A percentile compares a stretch with the other conserved stretches of the same genome.
phyloP scores from a whole-genome alignment of 805 yeast genomes.

The Blastobotrys americana region DNA sequence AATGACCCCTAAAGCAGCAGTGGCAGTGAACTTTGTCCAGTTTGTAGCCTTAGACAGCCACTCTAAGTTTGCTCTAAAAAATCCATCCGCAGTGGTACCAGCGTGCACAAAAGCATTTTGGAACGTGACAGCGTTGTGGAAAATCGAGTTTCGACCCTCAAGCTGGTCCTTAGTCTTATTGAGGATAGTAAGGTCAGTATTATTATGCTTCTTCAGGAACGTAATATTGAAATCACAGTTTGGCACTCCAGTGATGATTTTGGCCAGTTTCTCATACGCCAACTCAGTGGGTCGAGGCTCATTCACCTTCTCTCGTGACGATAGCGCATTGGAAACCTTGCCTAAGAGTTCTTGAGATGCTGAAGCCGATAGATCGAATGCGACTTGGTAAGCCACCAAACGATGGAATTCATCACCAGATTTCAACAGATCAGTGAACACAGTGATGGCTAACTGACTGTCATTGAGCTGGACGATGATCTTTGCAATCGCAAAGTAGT shows the following conservation, averaged over 20 bases:
- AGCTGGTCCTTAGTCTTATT: slow-evolving; percentile 72
- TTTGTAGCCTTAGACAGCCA: slow-evolving; percentile 97
- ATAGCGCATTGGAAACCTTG: slow-evolving; percentile 33
- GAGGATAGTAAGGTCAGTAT: slow-evolving; percentile 75
- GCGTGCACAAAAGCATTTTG: slow-evolving; percentile 92
- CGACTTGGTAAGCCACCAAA: slow-evolving; percentile 80
- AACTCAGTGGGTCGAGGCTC: slow-evolving; percentile 27
- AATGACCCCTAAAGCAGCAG: slow-evolving; percentile 96
- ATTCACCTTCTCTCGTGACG: slow-evolving; percentile 23
- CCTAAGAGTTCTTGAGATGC: slow-evolving; percentile 85
- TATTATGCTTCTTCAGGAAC: slow-evolving; percentile 76
- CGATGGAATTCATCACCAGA: slow-evolving; percentile 35
- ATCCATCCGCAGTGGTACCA: slow-evolving; percentile 92
- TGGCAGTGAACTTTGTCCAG: slow-evolving; percentile 97
- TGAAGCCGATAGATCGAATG: slow-evolving; percentile 85
- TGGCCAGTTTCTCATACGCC: slow-evolving; percentile 40
- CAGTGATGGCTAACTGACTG: slow-evolving; percentile 54
- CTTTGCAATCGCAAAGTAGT: slow-evolving; percentile 76
- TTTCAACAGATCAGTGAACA: slow-evolving; percentile 55
- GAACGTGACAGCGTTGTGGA: slow-evolving; percentile 93
- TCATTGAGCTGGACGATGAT: slow-evolving; percentile 86
- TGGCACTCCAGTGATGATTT: slow-evolving; percentile 83
- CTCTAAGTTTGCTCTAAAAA: slow-evolving; percentile 81
- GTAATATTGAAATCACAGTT: slow-evolving; percentile 90
- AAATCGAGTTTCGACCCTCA: slow-evolving; percentile 88